Percentiles rank a stretch among this genome's conserved stretches.
phyloP scores from a whole-genome alignment of 2,329 filamentous ascomycete species.

The Bipolaris victoriae region DNA sequence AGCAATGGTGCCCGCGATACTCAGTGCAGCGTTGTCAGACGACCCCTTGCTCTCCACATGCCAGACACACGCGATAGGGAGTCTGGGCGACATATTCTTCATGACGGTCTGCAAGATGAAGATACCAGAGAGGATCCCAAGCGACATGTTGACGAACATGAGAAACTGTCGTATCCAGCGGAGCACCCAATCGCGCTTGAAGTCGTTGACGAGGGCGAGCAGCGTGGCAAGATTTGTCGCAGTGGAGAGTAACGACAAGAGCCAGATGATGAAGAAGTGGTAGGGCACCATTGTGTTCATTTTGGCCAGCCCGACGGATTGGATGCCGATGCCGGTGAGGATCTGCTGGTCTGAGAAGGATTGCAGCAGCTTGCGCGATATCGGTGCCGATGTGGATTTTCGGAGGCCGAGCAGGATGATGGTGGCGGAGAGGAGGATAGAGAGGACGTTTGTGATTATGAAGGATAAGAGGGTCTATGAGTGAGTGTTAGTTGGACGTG shows the following conservation, averaged over 20 bases:
- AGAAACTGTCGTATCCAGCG: conserved; percentile 69
- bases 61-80: conserved; percentile 70
- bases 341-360: conserved; percentile 73
- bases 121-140: conserved; percentile 63
- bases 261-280: conserved; percentile 75
- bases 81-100: conserved; percentile 58
- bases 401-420: conserved; percentile 63
- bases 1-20: conserved; percentile 65
- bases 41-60: conserved; percentile 49
- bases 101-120: conserved; percentile 64
- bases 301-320: conserved; percentile 67
- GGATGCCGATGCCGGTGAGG: conserved; percentile 71
- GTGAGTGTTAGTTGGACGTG: not conserved
- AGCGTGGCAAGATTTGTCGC: conserved; percentile 70
- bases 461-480: conserved; percentile 65
- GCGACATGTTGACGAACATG: conserved; percentile 68
- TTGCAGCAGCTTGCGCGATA: conserved; percentile 68
- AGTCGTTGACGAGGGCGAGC: conserved; percentile 69
- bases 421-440: conserved; percentile 61
- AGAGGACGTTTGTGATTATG: conserved; percentile 66
- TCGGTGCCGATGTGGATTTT: conserved; percentile 55
- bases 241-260: conserved; percentile 68
- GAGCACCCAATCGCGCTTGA: conserved; percentile 70
- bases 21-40: conserved; percentile 54
- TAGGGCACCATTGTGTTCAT: conserved; percentile 66